Base-by-base conservation (phyloP, 371 early-diverging fungal species). In the Mortierella sp. region DNA sequence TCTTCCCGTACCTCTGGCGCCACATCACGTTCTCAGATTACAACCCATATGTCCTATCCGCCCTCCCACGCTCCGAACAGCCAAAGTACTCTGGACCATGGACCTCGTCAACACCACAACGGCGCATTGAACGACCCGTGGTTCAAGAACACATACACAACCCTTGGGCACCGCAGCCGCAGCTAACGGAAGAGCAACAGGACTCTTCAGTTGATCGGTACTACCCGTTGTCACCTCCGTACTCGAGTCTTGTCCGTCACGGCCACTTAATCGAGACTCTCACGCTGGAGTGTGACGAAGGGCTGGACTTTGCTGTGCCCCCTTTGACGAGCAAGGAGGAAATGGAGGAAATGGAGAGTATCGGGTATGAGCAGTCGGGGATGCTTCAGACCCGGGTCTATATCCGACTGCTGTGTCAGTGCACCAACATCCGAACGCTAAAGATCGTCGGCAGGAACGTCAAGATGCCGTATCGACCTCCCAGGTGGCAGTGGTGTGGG, bases 261-360 rank as follows among this genome's bases (percentile, higher is more conserved):
- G 64, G 71, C 24, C 48, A 71, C 22, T 9, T 71, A 29, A 39
- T 71, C 40, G 50, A 71, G 16, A 29, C 14, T 0, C 47, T 41
- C 9, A 45, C 48, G 8, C 40, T 71, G 40, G 47, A 37, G 24
- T 70, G 58, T 44, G 19, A 44, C 24, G 39, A 71, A 64, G 34
- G 24, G 13, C 22, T 13, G 29, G 11, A 19, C 11, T 43, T 13
- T n/a, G n/a, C n/a, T n/a, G n/a, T n/a, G n/a, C n/a, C n/a, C n/a
- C n/a, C n/a, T n/a, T n/a, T n/a, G n/a, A n/a, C n/a, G n/a, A n/a
- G n/a, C n/a, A n/a, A n/a, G n/a, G n/a, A n/a, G n/a, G n/a, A n/a
- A n/a, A n/a, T n/a, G n/a, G n/a, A n/a, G n/a, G n/a, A n/a, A n/a
- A n/a, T n/a, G 48, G 16, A 24, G 52, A 6, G 19, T 14, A 52